phyloP scores from a whole-genome alignment of 257 asterid species.

The Capsicum rhomboideum region DNA sequence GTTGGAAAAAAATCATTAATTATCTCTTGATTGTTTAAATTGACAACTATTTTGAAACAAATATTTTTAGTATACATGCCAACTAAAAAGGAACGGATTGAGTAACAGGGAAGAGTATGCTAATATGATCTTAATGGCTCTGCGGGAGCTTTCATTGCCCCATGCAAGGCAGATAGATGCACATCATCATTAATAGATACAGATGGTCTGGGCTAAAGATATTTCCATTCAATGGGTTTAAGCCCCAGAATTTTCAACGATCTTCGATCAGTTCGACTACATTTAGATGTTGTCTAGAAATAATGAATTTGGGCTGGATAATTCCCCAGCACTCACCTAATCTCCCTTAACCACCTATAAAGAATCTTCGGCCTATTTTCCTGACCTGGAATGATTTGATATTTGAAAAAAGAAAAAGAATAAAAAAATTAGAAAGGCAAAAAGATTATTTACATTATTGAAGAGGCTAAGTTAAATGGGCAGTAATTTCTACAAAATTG shows the following conservation, averaged over 20 bases:
- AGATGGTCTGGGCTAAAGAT: background rate
- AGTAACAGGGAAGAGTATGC: too few relatives aligned
- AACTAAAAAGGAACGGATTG: too few relatives aligned
- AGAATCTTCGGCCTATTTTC: background rate
- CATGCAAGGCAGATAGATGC: background rate
- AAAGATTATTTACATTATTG: background rate
- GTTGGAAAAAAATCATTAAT: too few relatives aligned
- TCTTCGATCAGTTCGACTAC: background rate
- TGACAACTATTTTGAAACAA: too few relatives aligned
- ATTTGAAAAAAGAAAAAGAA: background rate
- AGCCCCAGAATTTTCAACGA: background rate
- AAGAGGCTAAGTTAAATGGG: background rate
- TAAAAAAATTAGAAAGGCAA: background rate
- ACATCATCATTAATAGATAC: background rate
- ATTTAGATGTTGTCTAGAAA: background rate
- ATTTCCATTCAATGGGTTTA: background rate
- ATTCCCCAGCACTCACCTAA: background rate
- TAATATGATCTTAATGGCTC: too few relatives aligned
- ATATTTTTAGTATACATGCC: too few relatives aligned
- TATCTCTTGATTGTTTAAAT: too few relatives aligned
- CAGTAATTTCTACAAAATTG: constrained; percentile 58
- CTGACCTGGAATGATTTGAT: background rate
- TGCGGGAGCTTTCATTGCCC: background rate
- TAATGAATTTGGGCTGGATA: background rate
- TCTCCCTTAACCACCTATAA: background rate